These are phyloP conservation scores for Fraxinus angustifolia DNA, from an alignment of 305 asterid species.

Conservation along the genomic window DNA sequence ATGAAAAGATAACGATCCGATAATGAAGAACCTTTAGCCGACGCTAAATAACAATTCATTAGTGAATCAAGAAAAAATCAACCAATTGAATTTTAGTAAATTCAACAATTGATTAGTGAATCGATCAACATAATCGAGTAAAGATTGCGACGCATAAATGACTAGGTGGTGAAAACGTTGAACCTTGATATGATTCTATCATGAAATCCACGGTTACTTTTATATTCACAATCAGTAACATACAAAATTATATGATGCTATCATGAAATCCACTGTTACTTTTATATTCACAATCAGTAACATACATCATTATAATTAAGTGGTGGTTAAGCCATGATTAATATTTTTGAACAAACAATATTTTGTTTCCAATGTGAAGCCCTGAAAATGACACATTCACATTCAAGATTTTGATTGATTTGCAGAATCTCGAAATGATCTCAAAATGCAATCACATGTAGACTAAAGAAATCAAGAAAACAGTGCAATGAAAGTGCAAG, in stretches of 20 bases:
- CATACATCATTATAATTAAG: not conserved
- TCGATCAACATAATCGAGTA: not conserved
- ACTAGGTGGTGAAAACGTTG: not conserved
- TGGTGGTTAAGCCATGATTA: not conserved
- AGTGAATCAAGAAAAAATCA: not conserved
- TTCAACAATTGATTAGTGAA: not conserved
- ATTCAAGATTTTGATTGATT: slow-evolving; percentile 3
- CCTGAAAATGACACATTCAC: slow-evolving; percentile 1
- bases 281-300: not conserved
- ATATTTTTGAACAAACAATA: not conserved
- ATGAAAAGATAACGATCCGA: not conserved
- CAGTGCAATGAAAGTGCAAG: not conserved
- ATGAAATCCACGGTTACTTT: too few species aligned
- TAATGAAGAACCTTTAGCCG: not conserved
- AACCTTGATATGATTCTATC: not conserved
- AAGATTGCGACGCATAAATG: not conserved
- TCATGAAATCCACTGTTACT: not conserved
- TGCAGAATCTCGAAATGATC: not conserved
- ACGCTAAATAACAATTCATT: not conserved
- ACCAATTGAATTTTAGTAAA: not conserved
- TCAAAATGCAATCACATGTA: not conserved
- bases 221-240: too few species aligned
- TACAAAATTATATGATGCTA: not conserved
- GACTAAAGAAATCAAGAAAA: not conserved
- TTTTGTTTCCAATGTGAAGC: not conserved